phyloP scores from a whole-genome alignment of 2,329 filamentous ascomycete species.

The Fusarium tjaetaba region DNA sequence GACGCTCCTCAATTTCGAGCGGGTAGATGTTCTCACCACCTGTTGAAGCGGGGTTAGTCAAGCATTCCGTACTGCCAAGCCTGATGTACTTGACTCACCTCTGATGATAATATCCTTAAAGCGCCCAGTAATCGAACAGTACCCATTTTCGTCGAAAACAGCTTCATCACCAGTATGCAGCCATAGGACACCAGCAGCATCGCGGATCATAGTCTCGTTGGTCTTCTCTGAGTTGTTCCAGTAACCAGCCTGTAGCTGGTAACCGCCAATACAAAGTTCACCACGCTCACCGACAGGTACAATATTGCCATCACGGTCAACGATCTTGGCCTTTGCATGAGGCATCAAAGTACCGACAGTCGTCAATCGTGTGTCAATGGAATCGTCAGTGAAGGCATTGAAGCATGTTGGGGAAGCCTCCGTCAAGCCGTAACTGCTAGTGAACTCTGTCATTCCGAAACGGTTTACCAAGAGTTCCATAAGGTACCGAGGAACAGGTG shows the following conservation, averaged over 20 bases:
- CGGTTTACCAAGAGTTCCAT: conserved; percentile 77
- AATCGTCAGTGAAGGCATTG: conserved; percentile 80
- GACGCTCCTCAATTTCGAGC: conserved; percentile 78
- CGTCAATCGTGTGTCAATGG: conserved; percentile 70
- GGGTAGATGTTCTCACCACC: conserved; percentile 80
- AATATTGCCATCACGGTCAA: conserved; percentile 72
- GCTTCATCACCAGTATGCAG: conserved; percentile 75
- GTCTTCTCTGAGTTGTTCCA: conserved; percentile 81
- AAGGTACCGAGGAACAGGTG: conserved; percentile 77
- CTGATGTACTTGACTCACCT: conserved; percentile 52
- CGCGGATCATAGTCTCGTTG: conserved; percentile 65
- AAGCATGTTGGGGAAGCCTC: conserved; percentile 84
- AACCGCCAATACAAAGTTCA: conserved; percentile 82
- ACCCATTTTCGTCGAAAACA: conserved; percentile 73
- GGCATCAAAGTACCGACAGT: conserved; percentile 83
- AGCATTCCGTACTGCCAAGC: conserved; percentile 18
- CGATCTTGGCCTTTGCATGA: conserved; percentile 80
- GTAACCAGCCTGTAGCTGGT: conserved; percentile 75
- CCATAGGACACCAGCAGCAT: conserved; percentile 68
- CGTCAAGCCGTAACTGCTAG: conserved; percentile 76
- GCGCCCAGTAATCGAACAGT: conserved; percentile 77
- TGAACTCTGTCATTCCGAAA: conserved; percentile 80
- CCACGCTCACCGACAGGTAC: conserved; percentile 75
- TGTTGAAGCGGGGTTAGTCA: conserved; percentile 42
- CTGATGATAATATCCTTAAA: conserved; percentile 85